A percentile compares a stretch with the other conserved stretches of the same genome.
phyloP scores from a whole-genome alignment of 139 green algal species.

The Mesostigma viride region DNA sequence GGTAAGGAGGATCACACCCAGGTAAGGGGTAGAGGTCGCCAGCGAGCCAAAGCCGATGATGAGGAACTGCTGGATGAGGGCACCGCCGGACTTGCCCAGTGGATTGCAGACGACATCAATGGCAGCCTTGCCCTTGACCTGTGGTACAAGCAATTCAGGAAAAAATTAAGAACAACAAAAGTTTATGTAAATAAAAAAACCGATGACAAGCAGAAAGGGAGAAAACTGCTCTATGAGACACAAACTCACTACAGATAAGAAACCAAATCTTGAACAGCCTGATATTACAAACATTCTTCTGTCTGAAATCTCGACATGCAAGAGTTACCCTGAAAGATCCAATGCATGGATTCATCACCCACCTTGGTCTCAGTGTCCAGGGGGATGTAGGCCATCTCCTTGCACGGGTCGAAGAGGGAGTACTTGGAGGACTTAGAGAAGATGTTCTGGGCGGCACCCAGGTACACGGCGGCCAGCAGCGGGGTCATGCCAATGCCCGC shows the following conservation, averaged over 20 bases:
- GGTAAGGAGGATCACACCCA: conserved; percentile 79
- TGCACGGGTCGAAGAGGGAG: conserved; percentile 97
- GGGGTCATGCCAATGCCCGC: conserved; percentile 76
- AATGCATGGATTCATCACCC: neutral
- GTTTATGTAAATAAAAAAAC: no score
- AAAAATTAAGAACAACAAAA: neutral
- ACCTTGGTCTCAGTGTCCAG: conserved; percentile 81
- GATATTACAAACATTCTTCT: no score
- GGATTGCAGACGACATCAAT: conserved; percentile 99
- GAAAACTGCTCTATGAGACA: no score
- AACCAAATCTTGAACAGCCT: no score
- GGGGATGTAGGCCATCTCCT: conserved; percentile 99
- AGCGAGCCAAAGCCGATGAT: conserved; percentile 96
- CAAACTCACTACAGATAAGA: no score
- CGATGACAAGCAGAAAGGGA: no score
- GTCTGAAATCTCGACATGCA: no score
- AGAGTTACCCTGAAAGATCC: no score
- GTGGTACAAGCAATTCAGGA: neutral
- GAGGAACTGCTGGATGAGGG: conserved; percentile 95
- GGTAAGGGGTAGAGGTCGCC: conserved; percentile 88
- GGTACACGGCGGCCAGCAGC: conserved; percentile 86
- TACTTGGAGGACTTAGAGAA: conserved; percentile 91
- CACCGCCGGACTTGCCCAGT: conserved; percentile 94
- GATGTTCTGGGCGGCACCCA: conserved; percentile 94
- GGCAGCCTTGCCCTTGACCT: conserved; percentile 95